These are phyloP conservation scores for Neopestalotiopsis sp. DNA, from an alignment of 2,329 filamentous ascomycete genomes.

Conservation along the genomic window DNA sequence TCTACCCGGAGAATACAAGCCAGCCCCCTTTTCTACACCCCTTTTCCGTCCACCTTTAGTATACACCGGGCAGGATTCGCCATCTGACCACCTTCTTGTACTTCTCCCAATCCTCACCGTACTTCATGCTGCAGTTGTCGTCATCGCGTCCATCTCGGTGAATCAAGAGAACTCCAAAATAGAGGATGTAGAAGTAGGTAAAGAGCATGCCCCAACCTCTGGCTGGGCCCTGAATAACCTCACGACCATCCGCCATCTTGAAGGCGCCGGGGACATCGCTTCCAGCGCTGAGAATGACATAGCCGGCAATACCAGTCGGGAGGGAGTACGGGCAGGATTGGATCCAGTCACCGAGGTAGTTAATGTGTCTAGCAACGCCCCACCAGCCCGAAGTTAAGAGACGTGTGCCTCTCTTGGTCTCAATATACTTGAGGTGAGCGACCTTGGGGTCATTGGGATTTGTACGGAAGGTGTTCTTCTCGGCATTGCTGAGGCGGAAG, in stretches of 20 bases:
- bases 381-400: constrained; percentile 91
- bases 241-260: constrained; percentile 63
- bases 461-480: constrained; percentile 94
- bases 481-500: constrained; percentile 91
- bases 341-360: constrained; percentile 94
- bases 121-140: constrained; percentile 89
- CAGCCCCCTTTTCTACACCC: not conserved
- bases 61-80: constrained; percentile 84
- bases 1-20: not conserved
- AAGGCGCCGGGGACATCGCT: constrained; percentile 56
- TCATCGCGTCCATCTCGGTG: constrained; percentile 89
- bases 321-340: constrained; percentile 91
- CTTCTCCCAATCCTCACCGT: constrained; percentile 88
- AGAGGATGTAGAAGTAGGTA: constrained; percentile 93
- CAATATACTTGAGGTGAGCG: constrained; percentile 81
- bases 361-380: constrained; percentile 90
- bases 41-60: constrained; percentile 52
- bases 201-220: constrained; percentile 85
- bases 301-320: constrained; percentile 85
- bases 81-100: constrained; percentile 85
- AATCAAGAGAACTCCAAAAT: constrained; percentile 85
- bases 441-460: constrained; percentile 82
- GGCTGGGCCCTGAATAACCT: constrained; percentile 73
- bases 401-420: constrained; percentile 81
- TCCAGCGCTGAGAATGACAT: constrained; percentile 68